phyloP scores from a whole-genome alignment of 192 early-diverging fungal genomes.

The Mortierella alpina region DNA sequence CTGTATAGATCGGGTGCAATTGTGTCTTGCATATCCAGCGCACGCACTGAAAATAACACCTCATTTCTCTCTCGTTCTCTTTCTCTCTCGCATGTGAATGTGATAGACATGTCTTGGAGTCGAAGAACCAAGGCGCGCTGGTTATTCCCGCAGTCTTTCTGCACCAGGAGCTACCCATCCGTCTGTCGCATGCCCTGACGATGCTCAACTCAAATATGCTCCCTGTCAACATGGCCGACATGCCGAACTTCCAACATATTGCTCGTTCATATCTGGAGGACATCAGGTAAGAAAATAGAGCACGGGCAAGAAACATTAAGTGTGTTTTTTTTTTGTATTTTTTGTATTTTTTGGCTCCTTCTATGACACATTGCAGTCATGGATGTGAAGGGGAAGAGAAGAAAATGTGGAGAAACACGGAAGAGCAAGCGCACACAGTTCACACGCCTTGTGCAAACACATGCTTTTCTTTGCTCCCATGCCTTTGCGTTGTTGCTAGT shows the following conservation, averaged over 20 bases:
- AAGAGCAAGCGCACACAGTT: background rate
- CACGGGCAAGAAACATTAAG: background rate
- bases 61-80: background rate
- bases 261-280: constrained; percentile 64
- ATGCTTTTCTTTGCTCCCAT: constrained; percentile 1
- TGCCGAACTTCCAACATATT: constrained; percentile 60
- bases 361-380: constrained; percentile 39
- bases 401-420: constrained; percentile 19
- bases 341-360: background rate
- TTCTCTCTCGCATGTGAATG: background rate
- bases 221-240: constrained; percentile 57
- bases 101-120: constrained; percentile 48
- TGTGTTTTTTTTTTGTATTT: no score
- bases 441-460: background rate
- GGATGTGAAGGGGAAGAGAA: background rate
- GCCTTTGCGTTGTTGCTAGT: background rate
- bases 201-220: constrained; percentile 61
- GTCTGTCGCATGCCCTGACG: constrained; percentile 65
- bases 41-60: background rate
- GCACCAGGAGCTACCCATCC: constrained; percentile 68
- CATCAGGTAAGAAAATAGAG: constrained; percentile 45
- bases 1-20: background rate
- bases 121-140: constrained; percentile 33
- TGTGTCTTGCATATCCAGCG: constrained; percentile 7
- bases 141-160: constrained; percentile 62